Percentiles rank a stretch among this genome's conserved stretches.
Evolutionary conservation across 148 eudicot species (phyloP).

Genomic region (Diospyros kaki): DNA sequence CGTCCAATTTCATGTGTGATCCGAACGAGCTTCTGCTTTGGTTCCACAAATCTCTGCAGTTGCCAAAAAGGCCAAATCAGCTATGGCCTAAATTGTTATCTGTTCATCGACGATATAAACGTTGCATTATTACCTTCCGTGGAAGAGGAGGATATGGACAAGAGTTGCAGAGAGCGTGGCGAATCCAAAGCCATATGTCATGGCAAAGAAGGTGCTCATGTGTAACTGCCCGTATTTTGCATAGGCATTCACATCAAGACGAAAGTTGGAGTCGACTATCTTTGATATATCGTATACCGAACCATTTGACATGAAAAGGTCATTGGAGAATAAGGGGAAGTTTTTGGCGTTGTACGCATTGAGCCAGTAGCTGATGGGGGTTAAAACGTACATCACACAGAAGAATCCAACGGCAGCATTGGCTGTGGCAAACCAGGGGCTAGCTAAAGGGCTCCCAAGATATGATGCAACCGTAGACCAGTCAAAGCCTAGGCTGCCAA

Average conservation of each 20-base stretch:
- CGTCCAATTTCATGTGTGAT: slow-evolving; percentile 35
- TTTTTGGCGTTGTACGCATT: slow-evolving; percentile 51
- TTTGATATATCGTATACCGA: slow-evolving; percentile 30
- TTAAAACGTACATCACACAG: slow-evolving; percentile 45
- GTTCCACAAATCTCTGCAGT: slow-evolving; percentile 43
- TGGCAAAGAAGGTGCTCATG: slow-evolving; percentile 60
- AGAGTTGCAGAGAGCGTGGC: slow-evolving; percentile 65
- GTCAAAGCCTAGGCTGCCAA: slow-evolving; percentile 55
- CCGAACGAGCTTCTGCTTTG: slow-evolving; percentile 44
- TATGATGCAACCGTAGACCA: slow-evolving; percentile 55
- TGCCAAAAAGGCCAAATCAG: background rate
- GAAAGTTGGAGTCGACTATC: slow-evolving; percentile 41
- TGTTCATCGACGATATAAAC: background rate
- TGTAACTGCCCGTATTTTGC: slow-evolving; percentile 41
- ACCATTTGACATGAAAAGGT: slow-evolving; percentile 44
- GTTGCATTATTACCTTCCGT: slow-evolving; percentile 47
- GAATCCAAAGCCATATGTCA: slow-evolving; percentile 69
- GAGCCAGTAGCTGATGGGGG: slow-evolving; percentile 49
- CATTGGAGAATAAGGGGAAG: slow-evolving; percentile 53
- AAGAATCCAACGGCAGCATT: slow-evolving; percentile 49
- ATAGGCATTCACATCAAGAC: slow-evolving; percentile 49
- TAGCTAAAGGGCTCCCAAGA: slow-evolving; percentile 67
- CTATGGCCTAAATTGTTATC: too few species aligned
- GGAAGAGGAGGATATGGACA: slow-evolving; percentile 52
- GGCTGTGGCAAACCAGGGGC: slow-evolving; percentile 78